These are phyloP conservation scores for Neospermospora avenae DNA, from an alignment of 2,329 filamentous ascomycete species.

Conservation along the genomic window DNA sequence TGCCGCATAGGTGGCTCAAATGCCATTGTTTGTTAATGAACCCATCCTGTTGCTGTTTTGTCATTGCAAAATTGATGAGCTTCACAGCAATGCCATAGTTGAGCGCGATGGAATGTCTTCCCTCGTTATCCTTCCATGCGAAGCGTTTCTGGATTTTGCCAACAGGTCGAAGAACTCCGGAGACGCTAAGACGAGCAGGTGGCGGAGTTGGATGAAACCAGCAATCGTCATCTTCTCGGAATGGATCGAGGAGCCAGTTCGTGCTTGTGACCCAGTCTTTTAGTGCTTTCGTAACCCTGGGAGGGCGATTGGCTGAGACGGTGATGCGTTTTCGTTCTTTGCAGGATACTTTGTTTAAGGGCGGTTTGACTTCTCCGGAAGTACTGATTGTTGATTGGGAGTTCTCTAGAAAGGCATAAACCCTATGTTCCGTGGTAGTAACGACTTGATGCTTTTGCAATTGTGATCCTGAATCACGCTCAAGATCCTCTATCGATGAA, in stretches of 20 bases:
- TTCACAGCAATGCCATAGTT: constrained; percentile 31
- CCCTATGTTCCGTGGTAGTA: not conserved
- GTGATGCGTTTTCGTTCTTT: constrained; percentile 22
- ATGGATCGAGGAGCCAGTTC: constrained; percentile 23
- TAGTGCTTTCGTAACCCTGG: constrained; percentile 21
- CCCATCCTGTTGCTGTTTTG: constrained; percentile 28
- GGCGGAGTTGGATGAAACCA: constrained; percentile 30
- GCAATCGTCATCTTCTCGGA: constrained; percentile 23
- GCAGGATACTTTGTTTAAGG: constrained; percentile 12
- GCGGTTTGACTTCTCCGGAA: not conserved
- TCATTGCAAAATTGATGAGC: constrained; percentile 24
- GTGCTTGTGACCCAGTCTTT: constrained; percentile 17
- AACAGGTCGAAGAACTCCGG: constrained; percentile 14
- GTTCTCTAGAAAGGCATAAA: not conserved
- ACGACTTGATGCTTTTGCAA: not conserved
- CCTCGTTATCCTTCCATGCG: constrained; percentile 15
- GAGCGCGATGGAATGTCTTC: constrained; percentile 21
- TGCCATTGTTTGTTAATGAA: constrained; percentile 32
- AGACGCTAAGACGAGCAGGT: constrained; percentile 6
- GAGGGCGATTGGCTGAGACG: constrained; percentile 13
- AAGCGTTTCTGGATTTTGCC: constrained; percentile 24
- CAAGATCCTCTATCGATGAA: not conserved
- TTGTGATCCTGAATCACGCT: not conserved
- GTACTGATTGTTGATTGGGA: not conserved
- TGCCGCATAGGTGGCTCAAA: constrained; percentile 34